These are phyloP conservation scores for Lentinula guzmanii DNA, from an alignment of 768 basidiomycete species.

Conservation along the genomic window DNA sequence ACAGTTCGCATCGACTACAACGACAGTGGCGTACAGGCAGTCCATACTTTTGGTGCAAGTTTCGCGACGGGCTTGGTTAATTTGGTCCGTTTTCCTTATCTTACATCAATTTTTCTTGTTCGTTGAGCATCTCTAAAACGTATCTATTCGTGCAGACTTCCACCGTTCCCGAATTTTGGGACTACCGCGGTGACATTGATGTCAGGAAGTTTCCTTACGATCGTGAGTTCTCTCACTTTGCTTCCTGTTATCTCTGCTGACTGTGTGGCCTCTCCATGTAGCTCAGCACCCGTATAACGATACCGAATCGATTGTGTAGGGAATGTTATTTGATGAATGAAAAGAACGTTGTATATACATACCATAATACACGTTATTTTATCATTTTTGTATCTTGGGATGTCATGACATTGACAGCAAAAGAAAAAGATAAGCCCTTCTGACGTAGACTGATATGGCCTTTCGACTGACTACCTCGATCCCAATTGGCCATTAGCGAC, in stretches of 20 bases:
- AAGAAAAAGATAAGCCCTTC: no score
- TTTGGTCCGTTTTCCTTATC: conserved; percentile 4
- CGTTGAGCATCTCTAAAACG: no score
- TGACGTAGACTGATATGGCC: no score
- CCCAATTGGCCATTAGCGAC: background rate
- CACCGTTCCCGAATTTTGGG: conserved; percentile 11
- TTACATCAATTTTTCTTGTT: no score
- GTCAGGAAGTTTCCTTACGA: conserved; percentile 17
- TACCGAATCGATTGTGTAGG: conserved; percentile 9
- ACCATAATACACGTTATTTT: background rate
- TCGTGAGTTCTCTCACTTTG: conserved; percentile 8
- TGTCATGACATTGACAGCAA: no score
- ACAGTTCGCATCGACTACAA: conserved; percentile 17
- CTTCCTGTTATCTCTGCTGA: background rate
- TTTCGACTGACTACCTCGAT: background rate
- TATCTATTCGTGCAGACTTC: conserved; percentile 8
- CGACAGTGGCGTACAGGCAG: conserved; percentile 12
- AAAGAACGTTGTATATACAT: background rate
- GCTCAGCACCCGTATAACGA: conserved; percentile 16
- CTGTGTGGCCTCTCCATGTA: background rate
- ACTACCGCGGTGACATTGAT: conserved; percentile 15
- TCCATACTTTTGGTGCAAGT: conserved; percentile 14
- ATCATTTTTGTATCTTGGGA: background rate
- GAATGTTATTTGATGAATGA: background rate
- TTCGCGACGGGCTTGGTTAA: conserved; percentile 13